Percentiles rank a stretch among this genome's conserved stretches.
These are phyloP conservation scores for Hyphopichia buzzinii DNA, from an alignment of 1,139 yeast genomes.

Conservation along the genomic window DNA sequence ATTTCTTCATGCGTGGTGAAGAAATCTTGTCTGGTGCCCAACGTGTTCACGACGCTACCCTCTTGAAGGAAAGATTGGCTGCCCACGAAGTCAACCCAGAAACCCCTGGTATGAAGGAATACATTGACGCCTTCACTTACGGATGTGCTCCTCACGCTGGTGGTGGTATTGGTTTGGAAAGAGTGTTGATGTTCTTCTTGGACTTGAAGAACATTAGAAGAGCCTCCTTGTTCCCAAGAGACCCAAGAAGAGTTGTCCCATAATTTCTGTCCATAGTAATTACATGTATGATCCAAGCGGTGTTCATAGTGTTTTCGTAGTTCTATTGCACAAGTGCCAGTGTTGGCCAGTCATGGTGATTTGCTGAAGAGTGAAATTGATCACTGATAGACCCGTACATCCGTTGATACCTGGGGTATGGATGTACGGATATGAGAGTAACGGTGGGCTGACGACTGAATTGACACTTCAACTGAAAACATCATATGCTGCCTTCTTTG, in stretches of 20 bases:
- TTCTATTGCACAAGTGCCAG: no score
- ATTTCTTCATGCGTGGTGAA: conserved; percentile 99
- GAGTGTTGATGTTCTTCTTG: conserved; percentile 97
- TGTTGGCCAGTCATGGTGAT: no score
- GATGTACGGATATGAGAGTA: no score
- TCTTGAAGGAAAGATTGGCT: conserved; percentile 77
- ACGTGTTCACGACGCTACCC: conserved; percentile 91
- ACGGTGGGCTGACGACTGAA: no score
- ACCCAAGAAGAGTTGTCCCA: conserved; percentile 92
- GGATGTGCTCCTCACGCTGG: conserved; percentile 99
- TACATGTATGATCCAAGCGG: no score
- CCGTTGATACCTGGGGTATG: no score
- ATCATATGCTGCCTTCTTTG: no score
- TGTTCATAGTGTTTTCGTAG: no score
- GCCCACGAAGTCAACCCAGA: conserved; percentile 81
- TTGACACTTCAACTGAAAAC: no score
- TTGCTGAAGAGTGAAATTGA: no score
- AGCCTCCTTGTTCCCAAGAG: conserved; percentile 98
- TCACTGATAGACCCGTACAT: no score
- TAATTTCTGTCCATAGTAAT: conserved; percentile 16
- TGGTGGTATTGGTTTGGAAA: conserved; percentile 98
- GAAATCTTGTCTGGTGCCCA: conserved; percentile 98
- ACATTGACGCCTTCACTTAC: conserved; percentile 85
- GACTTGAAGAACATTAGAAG: conserved; percentile 96
- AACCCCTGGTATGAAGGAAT: conserved; percentile 81